Percentiles rank a stretch among this genome's conserved stretches.
These are phyloP conservation scores for Penicillium decumbens DNA, from an alignment of 2,329 filamentous ascomycete genomes.

Conservation along the genomic window DNA sequence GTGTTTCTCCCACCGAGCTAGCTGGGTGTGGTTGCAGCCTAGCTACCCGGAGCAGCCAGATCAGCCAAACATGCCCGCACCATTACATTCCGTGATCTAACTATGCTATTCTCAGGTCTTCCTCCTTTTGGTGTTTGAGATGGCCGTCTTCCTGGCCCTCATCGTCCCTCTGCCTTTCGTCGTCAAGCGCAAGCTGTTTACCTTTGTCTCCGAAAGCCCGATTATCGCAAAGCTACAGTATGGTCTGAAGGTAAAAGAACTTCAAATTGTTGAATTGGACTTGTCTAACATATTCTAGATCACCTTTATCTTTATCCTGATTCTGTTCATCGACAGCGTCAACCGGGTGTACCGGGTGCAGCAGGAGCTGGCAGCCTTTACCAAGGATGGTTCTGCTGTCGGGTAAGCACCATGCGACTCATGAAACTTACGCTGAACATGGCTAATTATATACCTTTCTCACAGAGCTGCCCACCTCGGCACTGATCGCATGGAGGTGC, in stretches of 20 bases:
- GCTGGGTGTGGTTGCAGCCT: constrained; percentile 23
- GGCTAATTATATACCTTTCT: constrained; percentile 19
- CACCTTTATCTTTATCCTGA: constrained; percentile 97
- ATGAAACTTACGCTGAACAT: neutral
- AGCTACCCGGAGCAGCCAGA: constrained; percentile 7
- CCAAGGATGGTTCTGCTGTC: constrained; percentile 54
- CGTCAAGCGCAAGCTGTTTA: constrained; percentile 80
- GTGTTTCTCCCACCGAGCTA: neutral
- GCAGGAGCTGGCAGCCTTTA: constrained; percentile 71
- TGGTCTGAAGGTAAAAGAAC: constrained; percentile 68
- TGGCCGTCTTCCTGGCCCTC: constrained; percentile 48
- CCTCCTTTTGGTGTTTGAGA: constrained; percentile 48
- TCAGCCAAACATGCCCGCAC: neutral
- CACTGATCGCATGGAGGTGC: constrained; percentile 93
- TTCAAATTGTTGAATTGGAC: neutral
- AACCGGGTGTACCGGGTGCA: constrained; percentile 95
- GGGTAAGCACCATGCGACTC: constrained; percentile 44
- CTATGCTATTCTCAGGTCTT: constrained; percentile 41
- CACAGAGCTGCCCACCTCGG: constrained; percentile 68
- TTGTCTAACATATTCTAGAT: constrained; percentile 53
- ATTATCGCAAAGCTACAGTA: constrained; percentile 90
- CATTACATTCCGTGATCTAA: constrained; percentile 4
- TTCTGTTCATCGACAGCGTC: constrained; percentile 96
- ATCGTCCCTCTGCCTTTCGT: constrained; percentile 81
- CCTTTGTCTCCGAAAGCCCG: constrained; percentile 88